Base-by-base conservation (phyloP, 2,329 filamentous ascomycete species). In the Colletotrichum truncatum region DNA sequence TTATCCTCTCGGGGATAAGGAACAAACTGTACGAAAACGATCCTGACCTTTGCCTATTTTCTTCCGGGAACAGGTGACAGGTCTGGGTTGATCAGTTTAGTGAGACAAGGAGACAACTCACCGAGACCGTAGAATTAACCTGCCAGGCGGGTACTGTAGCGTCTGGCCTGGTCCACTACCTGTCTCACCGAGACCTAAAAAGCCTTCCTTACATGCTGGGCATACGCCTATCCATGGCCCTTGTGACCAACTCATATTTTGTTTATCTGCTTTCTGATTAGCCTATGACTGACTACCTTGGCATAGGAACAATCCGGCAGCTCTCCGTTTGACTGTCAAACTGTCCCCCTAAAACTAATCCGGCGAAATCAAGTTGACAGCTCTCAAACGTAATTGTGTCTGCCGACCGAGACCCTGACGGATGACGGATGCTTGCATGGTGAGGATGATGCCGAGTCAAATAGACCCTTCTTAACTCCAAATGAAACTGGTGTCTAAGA, bases 381-480 rank as follows among this genome's bases (percentile, higher is more conserved):
- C 49, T 32, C 36, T 14, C 43, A 62, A 32, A 54, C 28, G 51
- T 49, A 23, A 48, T 25, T 23, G 23, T 46, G 12, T 26, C 23
- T 38, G 21, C 25, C 46, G 32, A 26, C 38, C 26, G 34, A 46
- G 38, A 28, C 26, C 36, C 34, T 41, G 36, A 25, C 30, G 45
- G 34, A 21, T 25, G 48, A 34, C 56, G 49, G 57, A 62, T 55
- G 56, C 41, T 65, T 62, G 62, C 62, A 55, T 57, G 36, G 62
- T n/a, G 8, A 25, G 48, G 36, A 49, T 14, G 16, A 14, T 18
- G 8, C 23, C 14, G n/a, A 30, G 16, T 34, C 21, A 30, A 49
- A 28, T 7, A 26, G 26, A 25, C 4, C 26, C 41, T 14, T 23
- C 30, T 16, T 16, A 9, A 51, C 26, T 30, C 26, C 39, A 16